These are phyloP conservation scores for Helichrysum umbraculigerum DNA, from an alignment of 129 eudicot genomes.

Conservation along the genomic window DNA sequence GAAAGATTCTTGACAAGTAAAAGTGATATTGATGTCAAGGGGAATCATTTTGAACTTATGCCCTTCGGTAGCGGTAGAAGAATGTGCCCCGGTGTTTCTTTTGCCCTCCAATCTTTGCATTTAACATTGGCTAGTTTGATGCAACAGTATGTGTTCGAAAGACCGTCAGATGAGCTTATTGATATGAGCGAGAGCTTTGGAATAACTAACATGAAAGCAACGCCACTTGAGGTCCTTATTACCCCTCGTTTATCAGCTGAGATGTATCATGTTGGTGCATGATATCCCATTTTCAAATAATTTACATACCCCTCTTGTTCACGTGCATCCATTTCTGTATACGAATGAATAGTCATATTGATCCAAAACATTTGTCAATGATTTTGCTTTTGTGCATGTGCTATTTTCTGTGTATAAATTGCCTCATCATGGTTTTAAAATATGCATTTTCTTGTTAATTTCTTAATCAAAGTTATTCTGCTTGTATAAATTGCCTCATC, in stretches of 20 bases:
- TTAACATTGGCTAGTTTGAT: conserved; percentile 26
- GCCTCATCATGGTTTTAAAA: too few species aligned
- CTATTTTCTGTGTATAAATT: too few species aligned
- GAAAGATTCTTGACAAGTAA: conserved; percentile 40
- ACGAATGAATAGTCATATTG: too few species aligned
- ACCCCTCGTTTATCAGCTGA: conserved; percentile 27
- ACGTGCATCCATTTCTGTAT: too few species aligned
- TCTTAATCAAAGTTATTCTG: too few species aligned
- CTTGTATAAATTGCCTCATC: too few species aligned
- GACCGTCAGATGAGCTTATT: background rate
- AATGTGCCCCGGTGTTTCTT: conserved; percentile 35
- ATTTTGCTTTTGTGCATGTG: too few species aligned
- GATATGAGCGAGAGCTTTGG: conserved; percentile 38
- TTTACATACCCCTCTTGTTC: too few species aligned
- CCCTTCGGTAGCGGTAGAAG: conserved; percentile 43
- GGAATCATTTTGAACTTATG: conserved; percentile 27
- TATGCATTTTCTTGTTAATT: too few species aligned
- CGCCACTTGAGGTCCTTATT: conserved; percentile 28
- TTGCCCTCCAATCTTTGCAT: conserved; percentile 26
- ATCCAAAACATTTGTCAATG: too few species aligned
- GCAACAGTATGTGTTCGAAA: conserved; percentile 23
- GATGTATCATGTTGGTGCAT: conserved; percentile 8
- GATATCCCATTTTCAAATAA: background rate
- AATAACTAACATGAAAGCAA: conserved; percentile 30
- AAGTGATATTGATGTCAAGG: conserved; percentile 24